phyloP scores from a whole-genome alignment of 495 filamentous ascomycete species.

The Melanomma pulvis-pyrius region DNA sequence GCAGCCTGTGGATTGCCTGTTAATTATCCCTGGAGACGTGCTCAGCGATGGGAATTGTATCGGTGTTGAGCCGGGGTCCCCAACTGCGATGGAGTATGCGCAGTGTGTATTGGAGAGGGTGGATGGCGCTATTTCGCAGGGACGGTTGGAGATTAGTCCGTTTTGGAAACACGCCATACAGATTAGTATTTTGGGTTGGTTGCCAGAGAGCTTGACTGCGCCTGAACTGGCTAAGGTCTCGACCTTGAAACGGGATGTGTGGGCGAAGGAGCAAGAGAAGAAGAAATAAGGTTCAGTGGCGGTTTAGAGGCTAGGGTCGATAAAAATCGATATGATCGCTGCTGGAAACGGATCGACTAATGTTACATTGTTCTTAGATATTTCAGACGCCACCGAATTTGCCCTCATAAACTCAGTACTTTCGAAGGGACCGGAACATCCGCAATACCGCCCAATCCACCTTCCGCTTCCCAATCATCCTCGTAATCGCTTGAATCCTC shows the following conservation, averaged over 20 bases:
- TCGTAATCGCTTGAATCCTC: neutral
- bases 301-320: too few species aligned
- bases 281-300: too few species aligned
- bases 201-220: neutral
- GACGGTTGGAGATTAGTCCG: neutral
- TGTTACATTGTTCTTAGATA: too few species aligned
- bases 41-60: neutral
- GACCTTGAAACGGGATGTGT: neutral
- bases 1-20: conserved; percentile 4
- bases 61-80: neutral
- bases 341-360: too few species aligned
- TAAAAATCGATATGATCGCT: too few species aligned
- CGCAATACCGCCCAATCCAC: neutral
- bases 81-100: conserved; percentile 6
- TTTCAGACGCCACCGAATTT: neutral
- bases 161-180: conserved; percentile 8
- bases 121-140: neutral
- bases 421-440: neutral
- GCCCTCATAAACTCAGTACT: neutral
- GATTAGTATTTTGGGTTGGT: neutral
- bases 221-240: neutral
- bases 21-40: conserved; percentile 4
- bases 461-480: neutral
- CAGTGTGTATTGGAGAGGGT: conserved; percentile 1
- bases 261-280: neutral